Conservation (phyloP, 2,329 filamentous ascomycete species). For the Aspergillus phoenicis region DNA sequence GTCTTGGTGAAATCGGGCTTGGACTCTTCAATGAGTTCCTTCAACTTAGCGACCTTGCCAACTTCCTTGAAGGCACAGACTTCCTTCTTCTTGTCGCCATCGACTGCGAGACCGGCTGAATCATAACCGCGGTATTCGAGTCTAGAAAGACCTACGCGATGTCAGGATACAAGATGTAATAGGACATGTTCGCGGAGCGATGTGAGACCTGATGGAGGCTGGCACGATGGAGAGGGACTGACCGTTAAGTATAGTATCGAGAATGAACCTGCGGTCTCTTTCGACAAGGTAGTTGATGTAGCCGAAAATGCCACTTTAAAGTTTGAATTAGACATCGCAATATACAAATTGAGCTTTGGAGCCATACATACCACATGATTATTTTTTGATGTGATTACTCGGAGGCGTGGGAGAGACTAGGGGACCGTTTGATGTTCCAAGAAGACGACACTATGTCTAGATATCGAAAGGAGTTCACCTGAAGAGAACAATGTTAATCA, state of each 20-base stretch:
- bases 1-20: constrained; percentile 85
- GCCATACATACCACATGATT: constrained; percentile 41
- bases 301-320: constrained; percentile 62
- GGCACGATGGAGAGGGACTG: constrained; percentile 41
- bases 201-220: neutral
- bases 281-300: constrained; percentile 99
- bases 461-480: neutral
- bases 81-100: constrained; percentile 98
- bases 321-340: constrained; percentile 18
- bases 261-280: constrained; percentile 95
- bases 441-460: neutral
- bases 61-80: constrained; percentile 98
- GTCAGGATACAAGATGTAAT: neutral
- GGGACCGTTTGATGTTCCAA: neutral
- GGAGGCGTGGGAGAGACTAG: neutral
- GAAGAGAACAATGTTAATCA: neutral
- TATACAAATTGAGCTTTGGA: neutral
- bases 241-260: constrained; percentile 96
- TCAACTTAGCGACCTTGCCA: constrained; percentile 96
- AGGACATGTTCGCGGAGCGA: neutral
- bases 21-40: constrained; percentile 82
- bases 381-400: constrained; percentile 8
- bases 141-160: constrained; percentile 74
- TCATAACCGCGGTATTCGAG: constrained; percentile 99
- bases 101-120: constrained; percentile 91